These are phyloP conservation scores for Kalmanozyma brasiliensis DNA, from an alignment of 1,284 basidiomycete genomes.

Conservation along the genomic window DNA sequence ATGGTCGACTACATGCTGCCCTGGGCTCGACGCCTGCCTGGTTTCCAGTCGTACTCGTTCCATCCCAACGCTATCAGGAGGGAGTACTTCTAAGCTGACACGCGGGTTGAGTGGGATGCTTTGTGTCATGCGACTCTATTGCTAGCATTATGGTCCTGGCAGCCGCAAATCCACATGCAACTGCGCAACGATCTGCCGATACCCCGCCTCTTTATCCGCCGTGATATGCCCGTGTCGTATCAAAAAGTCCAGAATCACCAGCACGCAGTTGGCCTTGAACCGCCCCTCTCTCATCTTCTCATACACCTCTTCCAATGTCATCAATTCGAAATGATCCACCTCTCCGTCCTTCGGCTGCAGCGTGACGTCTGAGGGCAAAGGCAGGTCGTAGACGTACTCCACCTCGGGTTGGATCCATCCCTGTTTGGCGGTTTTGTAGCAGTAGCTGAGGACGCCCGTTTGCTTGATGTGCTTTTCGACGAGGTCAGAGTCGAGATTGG, in stretches of 20 bases:
- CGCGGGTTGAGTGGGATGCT: no score
- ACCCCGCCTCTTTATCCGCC: slow-evolving; percentile 80
- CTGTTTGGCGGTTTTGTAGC: slow-evolving; percentile 75
- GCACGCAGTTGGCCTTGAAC: slow-evolving; percentile 87
- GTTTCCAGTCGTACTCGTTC: no score
- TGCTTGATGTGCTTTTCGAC: slow-evolving; percentile 73
- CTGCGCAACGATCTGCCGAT: slow-evolving; percentile 77
- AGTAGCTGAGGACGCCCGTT: slow-evolving; percentile 69
- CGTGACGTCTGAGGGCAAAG: slow-evolving; percentile 69
- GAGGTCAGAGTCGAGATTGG: slow-evolving; percentile 77
- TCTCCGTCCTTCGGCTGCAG: slow-evolving; percentile 88
- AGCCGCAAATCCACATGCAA: slow-evolving; percentile 75
- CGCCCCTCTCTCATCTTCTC: slow-evolving; percentile 70
- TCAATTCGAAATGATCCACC: slow-evolving; percentile 83
- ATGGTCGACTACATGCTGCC: no score
- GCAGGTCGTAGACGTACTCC: slow-evolving; percentile 65
- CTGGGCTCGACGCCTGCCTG: no score
- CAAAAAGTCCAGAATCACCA: slow-evolving; percentile 86
- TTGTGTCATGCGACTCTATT: not conserved
- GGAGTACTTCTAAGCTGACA: no score
- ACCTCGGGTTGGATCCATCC: slow-evolving; percentile 65
- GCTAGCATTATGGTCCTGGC: slow-evolving; percentile 40
- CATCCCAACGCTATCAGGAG: no score
- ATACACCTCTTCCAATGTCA: slow-evolving; percentile 59
- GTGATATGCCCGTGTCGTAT: slow-evolving; percentile 80